These are phyloP conservation scores for Poa annua DNA, from an alignment of 176 grass and related monocot genomes.

Conservation along the genomic window DNA sequence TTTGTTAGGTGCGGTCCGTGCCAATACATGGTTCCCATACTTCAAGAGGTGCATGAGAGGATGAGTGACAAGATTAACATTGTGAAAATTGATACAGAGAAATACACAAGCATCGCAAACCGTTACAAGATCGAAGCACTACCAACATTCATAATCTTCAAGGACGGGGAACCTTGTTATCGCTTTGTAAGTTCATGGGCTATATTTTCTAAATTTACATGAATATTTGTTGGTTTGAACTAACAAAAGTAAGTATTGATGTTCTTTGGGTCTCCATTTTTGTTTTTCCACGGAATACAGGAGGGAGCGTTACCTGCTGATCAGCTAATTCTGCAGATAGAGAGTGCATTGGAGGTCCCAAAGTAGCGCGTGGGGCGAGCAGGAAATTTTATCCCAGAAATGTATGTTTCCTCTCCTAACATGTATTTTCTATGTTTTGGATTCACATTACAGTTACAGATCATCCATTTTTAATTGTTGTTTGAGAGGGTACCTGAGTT, in stretches of 20 bases:
- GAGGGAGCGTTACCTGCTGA: constrained; percentile 88
- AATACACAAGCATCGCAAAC: constrained; percentile 82
- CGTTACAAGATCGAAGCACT: constrained; percentile 80
- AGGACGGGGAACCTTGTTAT: constrained; percentile 84
- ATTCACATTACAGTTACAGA: too few relatives aligned
- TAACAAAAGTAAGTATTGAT: constrained; percentile 10
- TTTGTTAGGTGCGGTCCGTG: constrained; percentile 88
- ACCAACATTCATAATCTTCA: constrained; percentile 96
- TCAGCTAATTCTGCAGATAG: constrained; percentile 82
- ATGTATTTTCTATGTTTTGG: constrained; percentile 2
- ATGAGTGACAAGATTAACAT: constrained; percentile 87
- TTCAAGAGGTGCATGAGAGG: constrained; percentile 91
- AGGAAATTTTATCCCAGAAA: not conserved
- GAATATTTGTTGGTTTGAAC: not conserved
- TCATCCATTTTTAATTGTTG: constrained; percentile 23
- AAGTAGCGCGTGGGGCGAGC: constrained; percentile 41
- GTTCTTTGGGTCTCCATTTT: not conserved
- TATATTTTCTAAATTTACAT: constrained; percentile 13
- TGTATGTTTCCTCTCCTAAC: constrained; percentile 5
- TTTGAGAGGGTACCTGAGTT: not conserved
- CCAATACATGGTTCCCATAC: constrained; percentile 96
- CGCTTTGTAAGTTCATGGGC: constrained; percentile 71
- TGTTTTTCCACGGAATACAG: constrained; percentile 42
- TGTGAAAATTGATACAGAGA: constrained; percentile 99
- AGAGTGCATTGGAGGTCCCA: constrained; percentile 58